Conservation (phyloP, 2,329 filamentous ascomycete species). For the Paradendryphiella salina region DNA sequence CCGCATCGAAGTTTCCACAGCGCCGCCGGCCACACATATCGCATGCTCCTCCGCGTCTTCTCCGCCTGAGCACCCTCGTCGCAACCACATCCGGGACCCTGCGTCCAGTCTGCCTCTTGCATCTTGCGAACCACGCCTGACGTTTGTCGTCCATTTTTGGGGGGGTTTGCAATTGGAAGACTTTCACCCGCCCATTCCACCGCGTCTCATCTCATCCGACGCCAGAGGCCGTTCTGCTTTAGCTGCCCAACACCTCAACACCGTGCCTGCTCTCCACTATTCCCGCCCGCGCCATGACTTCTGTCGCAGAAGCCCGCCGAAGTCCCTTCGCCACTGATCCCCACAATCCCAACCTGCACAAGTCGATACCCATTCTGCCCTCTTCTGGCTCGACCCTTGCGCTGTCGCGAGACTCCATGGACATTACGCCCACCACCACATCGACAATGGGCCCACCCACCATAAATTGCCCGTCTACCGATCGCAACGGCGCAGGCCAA, state of each 20-base stretch:
- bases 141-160: background rate
- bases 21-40: constrained; percentile 17
- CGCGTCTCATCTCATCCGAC: background rate
- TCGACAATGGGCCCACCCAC: constrained; percentile 55
- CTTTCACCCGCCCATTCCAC: background rate
- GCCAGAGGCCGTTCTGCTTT: constrained; percentile 6
- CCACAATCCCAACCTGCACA: constrained; percentile 51
- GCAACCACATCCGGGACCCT: constrained; percentile 15
- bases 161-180: background rate
- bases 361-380: constrained; percentile 57
- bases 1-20: constrained; percentile 9
- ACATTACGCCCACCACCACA: constrained; percentile 51
- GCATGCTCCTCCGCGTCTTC: constrained; percentile 20
- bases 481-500: constrained; percentile 44
- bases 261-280: constrained; percentile 12
- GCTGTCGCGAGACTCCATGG: constrained; percentile 58
- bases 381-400: constrained; percentile 52
- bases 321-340: constrained; percentile 52
- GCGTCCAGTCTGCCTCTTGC: constrained; percentile 7
- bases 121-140: constrained; percentile 10
- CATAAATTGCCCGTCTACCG: constrained; percentile 54
- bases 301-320: constrained; percentile 51
- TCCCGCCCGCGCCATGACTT: constrained; percentile 46
- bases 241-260: constrained; percentile 22
- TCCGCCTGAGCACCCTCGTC: constrained; percentile 9